Conservation (phyloP, 2,329 filamentous ascomycete species). For the Aureobasidium namibiae region DNA sequence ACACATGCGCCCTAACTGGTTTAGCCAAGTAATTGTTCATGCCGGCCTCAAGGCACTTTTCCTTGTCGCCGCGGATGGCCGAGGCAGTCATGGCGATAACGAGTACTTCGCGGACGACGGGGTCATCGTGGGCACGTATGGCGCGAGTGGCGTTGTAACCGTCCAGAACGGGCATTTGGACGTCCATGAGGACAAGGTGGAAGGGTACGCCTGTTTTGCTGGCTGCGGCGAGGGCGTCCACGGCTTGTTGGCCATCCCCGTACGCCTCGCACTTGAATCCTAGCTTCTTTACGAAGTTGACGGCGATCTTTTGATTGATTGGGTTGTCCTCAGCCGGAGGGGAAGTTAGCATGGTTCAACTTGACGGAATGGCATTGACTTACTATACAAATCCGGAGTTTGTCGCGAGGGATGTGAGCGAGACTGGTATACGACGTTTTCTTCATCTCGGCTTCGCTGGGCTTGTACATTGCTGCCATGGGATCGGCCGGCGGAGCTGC, state of each 20-base stretch:
- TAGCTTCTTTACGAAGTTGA: constrained; percentile 79
- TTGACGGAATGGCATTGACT: no score
- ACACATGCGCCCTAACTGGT: constrained; percentile 78
- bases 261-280: constrained; percentile 84
- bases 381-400: constrained; percentile 83
- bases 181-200: constrained; percentile 89
- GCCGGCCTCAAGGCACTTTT: constrained; percentile 89
- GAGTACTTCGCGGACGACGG: constrained; percentile 71
- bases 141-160: constrained; percentile 85
- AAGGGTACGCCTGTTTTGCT: constrained; percentile 67
- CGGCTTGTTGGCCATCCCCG: constrained; percentile 79
- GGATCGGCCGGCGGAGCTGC: constrained; percentile 42
- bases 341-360: no score
- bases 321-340: constrained; percentile 95
- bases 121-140: constrained; percentile 67
- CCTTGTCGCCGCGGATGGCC: constrained; percentile 86
- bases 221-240: constrained; percentile 71
- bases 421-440: constrained; percentile 50
- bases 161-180: constrained; percentile 90
- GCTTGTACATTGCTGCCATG: constrained; percentile 42
- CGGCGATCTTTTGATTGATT: constrained; percentile 90
- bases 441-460: constrained; percentile 23
- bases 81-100: constrained; percentile 97
- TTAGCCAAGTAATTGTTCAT: constrained; percentile 99
- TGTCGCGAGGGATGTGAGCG: constrained; percentile 62